Conservation (phyloP, 371 early-diverging fungal species). For the Umbelopsis sp. region DNA sequence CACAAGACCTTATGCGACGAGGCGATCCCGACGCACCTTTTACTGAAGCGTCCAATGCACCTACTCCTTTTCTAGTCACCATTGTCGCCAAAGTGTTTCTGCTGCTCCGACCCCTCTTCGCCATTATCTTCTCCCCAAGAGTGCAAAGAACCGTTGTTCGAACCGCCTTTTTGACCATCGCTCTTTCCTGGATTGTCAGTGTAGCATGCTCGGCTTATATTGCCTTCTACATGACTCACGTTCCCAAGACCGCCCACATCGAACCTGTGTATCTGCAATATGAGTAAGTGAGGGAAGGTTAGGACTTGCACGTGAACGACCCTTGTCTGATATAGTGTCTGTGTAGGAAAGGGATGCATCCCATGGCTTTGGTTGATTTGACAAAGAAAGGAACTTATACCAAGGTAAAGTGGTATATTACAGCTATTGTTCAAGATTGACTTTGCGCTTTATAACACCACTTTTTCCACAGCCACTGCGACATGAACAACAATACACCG, state of each 20-base stretch:
- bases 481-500: slow-evolving; percentile 53
- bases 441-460: too few relatives aligned
- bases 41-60: background rate
- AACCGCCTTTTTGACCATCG: slow-evolving; percentile 29
- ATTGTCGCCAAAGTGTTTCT: background rate
- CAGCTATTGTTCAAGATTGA: too few relatives aligned
- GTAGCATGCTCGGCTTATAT: slow-evolving; percentile 49
- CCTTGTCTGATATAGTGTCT: background rate
- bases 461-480: slow-evolving; percentile 24
- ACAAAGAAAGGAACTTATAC: slow-evolving; percentile 24
- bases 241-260: slow-evolving; percentile 44
- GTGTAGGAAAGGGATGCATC: slow-evolving; percentile 21
- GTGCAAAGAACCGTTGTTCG: slow-evolving; percentile 44
- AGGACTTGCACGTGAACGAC: slow-evolving; percentile 15
- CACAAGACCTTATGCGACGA: slow-evolving; percentile 7
- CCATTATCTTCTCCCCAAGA: slow-evolving; percentile 38
- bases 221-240: slow-evolving; percentile 47
- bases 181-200: slow-evolving; percentile 39
- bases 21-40: slow-evolving; percentile 3
- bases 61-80: slow-evolving; percentile 1
- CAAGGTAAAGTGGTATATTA: slow-evolving; percentile 24
- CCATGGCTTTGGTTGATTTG: slow-evolving; percentile 30
- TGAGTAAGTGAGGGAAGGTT: slow-evolving; percentile 20
- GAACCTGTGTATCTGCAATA: slow-evolving; percentile 54
- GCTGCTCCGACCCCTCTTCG: background rate